Conservation (phyloP, 352 stramenopile species). For the Phytophthora fragariae region DNA sequence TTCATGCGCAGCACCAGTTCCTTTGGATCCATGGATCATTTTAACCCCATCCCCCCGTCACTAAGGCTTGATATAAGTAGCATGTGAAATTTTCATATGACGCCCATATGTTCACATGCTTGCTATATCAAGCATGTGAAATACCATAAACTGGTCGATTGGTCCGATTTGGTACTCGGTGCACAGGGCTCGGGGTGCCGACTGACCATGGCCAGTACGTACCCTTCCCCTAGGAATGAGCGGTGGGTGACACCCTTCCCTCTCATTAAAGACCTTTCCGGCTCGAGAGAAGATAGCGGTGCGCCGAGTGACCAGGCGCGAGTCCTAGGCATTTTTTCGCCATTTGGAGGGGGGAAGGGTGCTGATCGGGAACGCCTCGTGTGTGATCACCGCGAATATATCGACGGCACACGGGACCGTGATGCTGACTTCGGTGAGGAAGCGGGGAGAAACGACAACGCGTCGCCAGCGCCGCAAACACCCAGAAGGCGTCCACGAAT, state of each 20-base stretch:
- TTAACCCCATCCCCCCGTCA: too few relatives aligned
- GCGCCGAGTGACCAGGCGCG: neutral
- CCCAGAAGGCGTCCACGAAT: neutral
- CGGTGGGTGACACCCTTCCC: neutral
- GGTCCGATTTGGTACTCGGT: constrained; percentile 4
- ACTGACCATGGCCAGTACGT: constrained; percentile 11
- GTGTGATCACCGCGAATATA: neutral
- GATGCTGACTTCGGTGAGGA: constrained; percentile 1
- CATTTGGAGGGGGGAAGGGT: neutral
- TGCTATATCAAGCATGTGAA: constrained; percentile 2
- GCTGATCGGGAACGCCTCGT: neutral
- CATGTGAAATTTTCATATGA: too few relatives aligned
- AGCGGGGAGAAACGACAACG: neutral
- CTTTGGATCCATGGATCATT: too few relatives aligned
- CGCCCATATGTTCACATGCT: too few relatives aligned
- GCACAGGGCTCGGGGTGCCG: constrained; percentile 12
- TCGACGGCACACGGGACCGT: neutral
- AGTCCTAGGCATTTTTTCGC: neutral
- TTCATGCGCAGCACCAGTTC: too few relatives aligned
- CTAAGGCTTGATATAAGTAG: too few relatives aligned
- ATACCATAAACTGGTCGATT: constrained; percentile 13
- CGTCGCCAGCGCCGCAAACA: neutral
- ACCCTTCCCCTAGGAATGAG: constrained; percentile 4
- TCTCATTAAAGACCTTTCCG: constrained; percentile 8
- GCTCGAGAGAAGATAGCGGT: constrained; percentile 1